Percentiles rank a stretch among this genome's conserved stretches.
Evolutionary conservation across 176 grass and related monocot genomes (phyloP).

Genomic region (Musa beccarii): DNA sequence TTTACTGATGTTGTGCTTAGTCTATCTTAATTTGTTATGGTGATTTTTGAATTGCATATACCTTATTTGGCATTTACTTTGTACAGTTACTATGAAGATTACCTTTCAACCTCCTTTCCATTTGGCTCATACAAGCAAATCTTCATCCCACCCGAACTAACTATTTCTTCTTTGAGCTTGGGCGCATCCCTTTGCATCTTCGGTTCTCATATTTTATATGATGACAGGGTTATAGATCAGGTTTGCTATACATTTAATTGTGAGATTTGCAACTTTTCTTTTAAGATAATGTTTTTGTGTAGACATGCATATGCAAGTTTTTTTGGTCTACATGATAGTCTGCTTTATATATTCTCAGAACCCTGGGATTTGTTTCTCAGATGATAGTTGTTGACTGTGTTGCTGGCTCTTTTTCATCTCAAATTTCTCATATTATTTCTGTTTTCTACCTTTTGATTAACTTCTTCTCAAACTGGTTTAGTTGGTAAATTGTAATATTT

Average conservation of each 20-base stretch:
- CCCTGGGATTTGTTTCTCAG: background rate
- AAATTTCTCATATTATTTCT: background rate
- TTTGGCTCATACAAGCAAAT: constrained; percentile 90
- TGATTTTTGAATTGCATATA: background rate
- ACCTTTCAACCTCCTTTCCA: constrained; percentile 70
- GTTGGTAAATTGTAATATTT: too few species aligned
- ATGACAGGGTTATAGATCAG: constrained; percentile 91
- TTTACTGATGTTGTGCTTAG: constrained; percentile 13
- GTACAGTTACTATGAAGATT: constrained; percentile 87
- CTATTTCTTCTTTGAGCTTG: constrained; percentile 51
- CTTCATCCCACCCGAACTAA: constrained; percentile 77
- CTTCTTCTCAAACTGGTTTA: too few species aligned
- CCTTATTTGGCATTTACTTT: constrained; percentile 22
- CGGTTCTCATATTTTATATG: constrained; percentile 76
- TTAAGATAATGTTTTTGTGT: background rate
- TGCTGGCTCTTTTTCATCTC: background rate
- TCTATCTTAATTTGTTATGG: background rate
- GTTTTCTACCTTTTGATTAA: too few species aligned
- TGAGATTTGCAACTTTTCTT: background rate
- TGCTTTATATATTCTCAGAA: background rate
- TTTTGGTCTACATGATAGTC: background rate
- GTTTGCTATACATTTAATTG: constrained; percentile 20
- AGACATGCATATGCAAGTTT: background rate
- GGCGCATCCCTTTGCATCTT: constrained; percentile 86
- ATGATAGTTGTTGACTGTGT: background rate